A percentile compares a stretch with the other conserved stretches of the same genome.
phyloP scores from a whole-genome alignment of 345 rosid genomes.

The Laguncularia racemosa region DNA sequence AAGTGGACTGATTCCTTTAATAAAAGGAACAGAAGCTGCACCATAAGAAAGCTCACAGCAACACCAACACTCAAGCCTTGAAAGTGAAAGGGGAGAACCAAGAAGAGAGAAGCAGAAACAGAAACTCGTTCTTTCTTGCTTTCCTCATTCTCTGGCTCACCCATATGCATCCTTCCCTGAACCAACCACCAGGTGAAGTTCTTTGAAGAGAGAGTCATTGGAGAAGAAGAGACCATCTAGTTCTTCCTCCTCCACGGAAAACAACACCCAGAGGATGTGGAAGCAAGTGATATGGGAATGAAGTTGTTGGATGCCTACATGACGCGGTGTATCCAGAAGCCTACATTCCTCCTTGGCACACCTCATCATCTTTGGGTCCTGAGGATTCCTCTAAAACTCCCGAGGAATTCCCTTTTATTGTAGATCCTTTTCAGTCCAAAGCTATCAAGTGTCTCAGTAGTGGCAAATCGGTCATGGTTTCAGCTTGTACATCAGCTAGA shows the following conservation, averaged over 20 bases:
- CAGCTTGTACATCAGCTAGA: slow-evolving; percentile 98
- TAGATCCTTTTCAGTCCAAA: slow-evolving; percentile 92
- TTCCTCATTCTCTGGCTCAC: too few relatives aligned
- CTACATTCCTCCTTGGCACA: slow-evolving; percentile 31
- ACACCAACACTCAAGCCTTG: too few relatives aligned
- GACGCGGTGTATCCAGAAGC: slow-evolving; percentile 77
- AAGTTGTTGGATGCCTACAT: slow-evolving; percentile 55
- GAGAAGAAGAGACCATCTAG: slow-evolving; percentile 20
- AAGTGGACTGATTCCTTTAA: too few relatives aligned
- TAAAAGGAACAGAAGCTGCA: too few relatives aligned
- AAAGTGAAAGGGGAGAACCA: too few relatives aligned
- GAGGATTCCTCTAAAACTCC: slow-evolving; percentile 35
- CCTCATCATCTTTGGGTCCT: slow-evolving; percentile 14
- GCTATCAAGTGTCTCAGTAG: slow-evolving; percentile 84
- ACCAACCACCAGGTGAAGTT: slow-evolving; percentile 15
- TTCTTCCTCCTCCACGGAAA: slow-evolving; percentile 20
- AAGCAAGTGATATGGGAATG: slow-evolving; percentile 7
- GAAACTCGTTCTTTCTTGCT: too few relatives aligned
- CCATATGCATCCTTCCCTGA: too few relatives aligned
- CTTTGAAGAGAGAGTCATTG: slow-evolving; percentile 53
- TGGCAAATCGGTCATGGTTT: slow-evolving; percentile 93
- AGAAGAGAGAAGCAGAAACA: too few relatives aligned
- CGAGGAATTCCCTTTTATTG: slow-evolving; percentile 82
- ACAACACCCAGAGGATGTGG: slow-evolving; percentile 32
- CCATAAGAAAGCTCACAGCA: too few relatives aligned